Base-by-base conservation (phyloP, 129 eudicot genomes). In the Sambucus nigra region DNA sequence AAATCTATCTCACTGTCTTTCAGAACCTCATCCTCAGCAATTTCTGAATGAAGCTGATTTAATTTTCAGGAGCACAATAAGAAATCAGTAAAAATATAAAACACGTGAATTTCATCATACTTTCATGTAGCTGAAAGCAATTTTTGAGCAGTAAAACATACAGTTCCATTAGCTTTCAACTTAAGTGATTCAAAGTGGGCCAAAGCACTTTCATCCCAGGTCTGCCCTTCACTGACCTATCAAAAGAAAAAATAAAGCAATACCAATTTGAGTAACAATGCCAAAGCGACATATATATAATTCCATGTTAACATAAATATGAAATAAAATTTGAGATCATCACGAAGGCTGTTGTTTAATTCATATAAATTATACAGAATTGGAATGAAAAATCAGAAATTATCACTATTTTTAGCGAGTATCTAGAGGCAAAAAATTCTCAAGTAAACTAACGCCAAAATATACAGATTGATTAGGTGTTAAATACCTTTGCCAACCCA, bases 1-100 rank as follows among this genome's bases (percentile, higher is more conserved):
- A 83, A 88, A 63, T 91, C 98, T 23, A 72, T 67, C 67, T 86
- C 99, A 74, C 75, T 79, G 63, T 85, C 98, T 63, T 80, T 72
- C 70, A 76, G 23, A 55, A 53, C 56, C 45, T 85, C 98, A 67
- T 79, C 98, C 20, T 79, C 88, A 10, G 60, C 73, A 71, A 22
- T 29, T 63, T 77, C 78, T 38, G 83, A 54, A 64, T 50, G 35
- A 52, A 72, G 79, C 99, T 91, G 59, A 38, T 40, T 47, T 25
- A 48, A 19, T 38, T n/a, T n/a, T 49, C 53, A 55, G 51, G 20
- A 70, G 51, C 35, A 58, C 17, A 69, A 10, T 57, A 45, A 42
- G 42, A 47, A 32, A 67, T 32, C 28, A 56, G 49, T 38, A 8
- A 40, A 16, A 24, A 16, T 29, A 50, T 21, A 48, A 28, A 57